Conservation (phyloP, 2,329 filamentous ascomycete genomes). For the Ploettnerulaceae sp. region DNA sequence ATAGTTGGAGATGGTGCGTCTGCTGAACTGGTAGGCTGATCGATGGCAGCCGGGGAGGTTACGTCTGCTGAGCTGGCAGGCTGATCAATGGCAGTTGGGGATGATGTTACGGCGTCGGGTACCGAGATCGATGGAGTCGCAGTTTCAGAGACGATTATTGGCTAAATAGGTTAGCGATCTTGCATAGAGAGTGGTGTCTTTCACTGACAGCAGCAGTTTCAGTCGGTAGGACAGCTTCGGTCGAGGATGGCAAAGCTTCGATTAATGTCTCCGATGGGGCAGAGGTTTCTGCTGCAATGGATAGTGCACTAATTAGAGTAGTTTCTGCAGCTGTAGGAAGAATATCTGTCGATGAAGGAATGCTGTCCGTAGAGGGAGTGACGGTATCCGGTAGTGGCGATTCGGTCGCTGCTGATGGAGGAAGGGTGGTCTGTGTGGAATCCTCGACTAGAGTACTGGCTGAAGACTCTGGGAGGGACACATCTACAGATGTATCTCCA, state of each 20-base stretch:
- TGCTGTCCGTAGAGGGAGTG: not conserved
- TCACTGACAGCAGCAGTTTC: not conserved
- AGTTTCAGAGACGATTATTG: not conserved
- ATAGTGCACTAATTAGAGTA: not conserved
- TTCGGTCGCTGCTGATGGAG: too few relatives aligned
- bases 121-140: conserved; percentile 3
- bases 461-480: not conserved
- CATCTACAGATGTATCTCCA: not conserved
- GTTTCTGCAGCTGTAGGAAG: not conserved
- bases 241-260: not conserved
- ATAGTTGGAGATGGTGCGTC: too few relatives aligned
- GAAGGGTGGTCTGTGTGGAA: not conserved
- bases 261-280: not conserved
- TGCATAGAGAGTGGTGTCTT: not conserved
- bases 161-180: not conserved
- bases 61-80: not conserved
- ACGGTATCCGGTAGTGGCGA: not conserved
- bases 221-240: not conserved
- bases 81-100: not conserved
- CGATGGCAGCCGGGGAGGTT: not conserved
- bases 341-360: not conserved
- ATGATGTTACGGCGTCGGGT: not conserved
- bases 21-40: too few relatives aligned
- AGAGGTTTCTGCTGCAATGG: not conserved
- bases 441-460: not conserved